Conservation (phyloP, 106 monocot species). For the Allium fistulosum region DNA sequence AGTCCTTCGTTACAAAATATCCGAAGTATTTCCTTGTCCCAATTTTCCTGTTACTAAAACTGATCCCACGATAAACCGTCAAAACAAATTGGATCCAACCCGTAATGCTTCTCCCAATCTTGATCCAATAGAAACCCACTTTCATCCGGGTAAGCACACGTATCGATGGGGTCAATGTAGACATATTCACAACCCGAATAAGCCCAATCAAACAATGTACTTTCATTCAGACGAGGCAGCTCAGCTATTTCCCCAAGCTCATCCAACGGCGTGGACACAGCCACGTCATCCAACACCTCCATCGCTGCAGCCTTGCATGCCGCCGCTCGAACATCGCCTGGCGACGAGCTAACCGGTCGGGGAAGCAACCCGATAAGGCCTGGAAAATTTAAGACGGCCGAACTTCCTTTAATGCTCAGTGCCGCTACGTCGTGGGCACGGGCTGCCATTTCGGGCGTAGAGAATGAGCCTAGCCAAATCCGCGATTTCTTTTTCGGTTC, state of each 20-base stretch:
- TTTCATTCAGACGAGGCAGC: constrained; percentile 16
- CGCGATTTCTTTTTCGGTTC: constrained; percentile 35
- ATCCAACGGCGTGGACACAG: constrained; percentile 2
- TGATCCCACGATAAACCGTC: constrained; percentile 3
- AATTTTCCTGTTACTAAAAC: too few species aligned
- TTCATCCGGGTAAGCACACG: constrained; percentile 15
- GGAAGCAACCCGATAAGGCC: constrained; percentile 26
- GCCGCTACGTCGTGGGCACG: constrained; percentile 36
- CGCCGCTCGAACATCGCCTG: constrained; percentile 32
- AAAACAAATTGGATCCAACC: neutral
- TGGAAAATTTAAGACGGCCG: constrained; percentile 35
- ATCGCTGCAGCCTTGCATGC: constrained; percentile 28
- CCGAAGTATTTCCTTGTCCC: too few species aligned
- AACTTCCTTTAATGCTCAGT: constrained; percentile 23
- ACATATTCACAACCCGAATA: constrained; percentile 18
- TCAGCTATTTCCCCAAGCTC: constrained; percentile 32
- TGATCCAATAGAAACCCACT: constrained; percentile 10
- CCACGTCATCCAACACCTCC: constrained; percentile 13
- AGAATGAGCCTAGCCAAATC: constrained; percentile 34
- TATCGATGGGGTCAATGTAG: constrained; percentile 3
- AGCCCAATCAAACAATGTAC: constrained; percentile 8
- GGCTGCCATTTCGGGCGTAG: constrained; percentile 35
- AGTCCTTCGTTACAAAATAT: too few species aligned
- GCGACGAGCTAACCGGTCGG: constrained; percentile 19
- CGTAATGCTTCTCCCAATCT: neutral